These are phyloP conservation scores for Trichomonas tenax DNA, from an alignment of 208 protist species.

Conservation along the genomic window DNA sequence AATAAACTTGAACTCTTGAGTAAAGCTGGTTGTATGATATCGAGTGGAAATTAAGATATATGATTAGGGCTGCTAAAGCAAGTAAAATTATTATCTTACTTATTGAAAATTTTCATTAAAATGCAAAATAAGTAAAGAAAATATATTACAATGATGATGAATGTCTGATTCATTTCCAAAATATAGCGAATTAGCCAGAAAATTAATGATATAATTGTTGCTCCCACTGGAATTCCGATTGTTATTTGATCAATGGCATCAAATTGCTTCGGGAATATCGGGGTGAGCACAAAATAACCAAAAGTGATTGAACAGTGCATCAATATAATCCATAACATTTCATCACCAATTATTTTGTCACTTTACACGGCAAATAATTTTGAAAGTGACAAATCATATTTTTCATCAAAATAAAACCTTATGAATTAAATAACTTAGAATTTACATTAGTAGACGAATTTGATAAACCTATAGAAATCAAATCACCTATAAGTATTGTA, in stretches of 20 bases:
- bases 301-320: neutral
- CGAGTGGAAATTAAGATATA: neutral
- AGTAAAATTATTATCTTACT: neutral
- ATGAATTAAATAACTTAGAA: no score
- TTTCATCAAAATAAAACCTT: no score
- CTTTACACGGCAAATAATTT: no score
- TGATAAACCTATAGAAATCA: no score
- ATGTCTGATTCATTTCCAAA: neutral
- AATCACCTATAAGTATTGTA: no score
- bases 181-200: neutral
- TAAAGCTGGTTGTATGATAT: neutral
- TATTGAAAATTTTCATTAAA: neutral
- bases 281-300: neutral
- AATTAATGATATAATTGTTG: neutral
- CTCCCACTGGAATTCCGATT: neutral
- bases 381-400: no score
- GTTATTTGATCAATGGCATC: neutral
- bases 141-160: neutral
- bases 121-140: neutral
- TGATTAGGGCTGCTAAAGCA: neutral
- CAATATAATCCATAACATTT: neutral
- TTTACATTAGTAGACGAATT: no score
- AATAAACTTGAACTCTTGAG: neutral
- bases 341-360: no score
- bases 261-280: neutral